Conservation (phyloP, 305 asterid species). For the Fraxinus greggii region DNA sequence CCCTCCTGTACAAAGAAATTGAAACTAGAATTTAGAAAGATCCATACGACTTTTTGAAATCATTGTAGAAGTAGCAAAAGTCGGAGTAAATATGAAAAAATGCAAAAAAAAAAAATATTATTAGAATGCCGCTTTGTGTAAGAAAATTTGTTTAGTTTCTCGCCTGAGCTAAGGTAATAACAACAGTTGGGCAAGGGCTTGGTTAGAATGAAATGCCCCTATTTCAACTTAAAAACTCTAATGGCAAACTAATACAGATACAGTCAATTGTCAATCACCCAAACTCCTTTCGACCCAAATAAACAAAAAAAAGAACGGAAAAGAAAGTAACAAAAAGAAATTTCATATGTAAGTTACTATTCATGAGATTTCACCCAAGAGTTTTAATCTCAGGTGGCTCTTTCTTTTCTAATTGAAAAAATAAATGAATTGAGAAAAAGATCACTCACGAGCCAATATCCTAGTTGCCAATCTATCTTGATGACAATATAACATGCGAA, state of each 20-base stretch:
- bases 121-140: background rate
- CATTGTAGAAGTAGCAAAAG: background rate
- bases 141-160: background rate
- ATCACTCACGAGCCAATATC: background rate
- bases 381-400: background rate
- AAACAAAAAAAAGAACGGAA: background rate
- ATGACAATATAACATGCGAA: background rate
- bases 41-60: background rate
- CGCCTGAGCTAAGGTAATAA: background rate
- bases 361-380: background rate
- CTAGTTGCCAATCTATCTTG: background rate
- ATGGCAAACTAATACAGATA: background rate
- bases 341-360: background rate
- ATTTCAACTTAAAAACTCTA: background rate
- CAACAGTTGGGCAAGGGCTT: background rate
- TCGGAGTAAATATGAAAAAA: background rate
- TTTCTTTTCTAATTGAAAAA: background rate
- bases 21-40: background rate
- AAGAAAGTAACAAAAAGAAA: background rate
- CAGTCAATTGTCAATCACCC: background rate
- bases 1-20: constrained; percentile 40
- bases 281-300: background rate
- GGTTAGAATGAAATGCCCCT: background rate
- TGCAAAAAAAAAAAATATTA: background rate
- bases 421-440: background rate